Evolutionary conservation across 306 rosid genomes (phyloP), one percentile per base, ranked within the genome.

Genomic region (Abrus pulchellus): DNA sequence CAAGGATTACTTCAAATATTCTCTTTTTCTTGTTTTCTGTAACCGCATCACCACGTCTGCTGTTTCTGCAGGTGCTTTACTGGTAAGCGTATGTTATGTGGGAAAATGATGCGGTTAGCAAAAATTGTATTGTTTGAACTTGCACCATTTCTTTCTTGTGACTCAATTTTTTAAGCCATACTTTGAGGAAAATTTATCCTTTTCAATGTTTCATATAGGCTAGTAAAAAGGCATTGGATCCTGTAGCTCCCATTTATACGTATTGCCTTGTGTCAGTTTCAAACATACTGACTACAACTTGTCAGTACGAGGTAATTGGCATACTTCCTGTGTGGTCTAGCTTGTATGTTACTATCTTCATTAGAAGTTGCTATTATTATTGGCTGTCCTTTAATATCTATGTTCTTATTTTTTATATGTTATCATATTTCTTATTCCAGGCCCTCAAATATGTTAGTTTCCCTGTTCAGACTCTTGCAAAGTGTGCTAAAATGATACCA

Each of bases 381-480:
- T 38, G 20, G 38, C 12, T 53, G 27, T n/a, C n/a, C 10, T 6
- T 73, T 73, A 40, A 72, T 72, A 7, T 27, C 49, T 20, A 20
- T 20, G 20, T 20, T 20, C 20, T 20, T 20, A 20, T 20, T 32
- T 69, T 32, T 72, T 54, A 14, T 54, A 0, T 4, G 45, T 7
- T n/a, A 1, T 72, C 48, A 8, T 72, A 44, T 72, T 10, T 54
- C 76, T 34, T 52, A 52, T 52, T 52, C 34, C 76, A 72, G 77
- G 77, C 65, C 52, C 77, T 72, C 52, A 72, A 72, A 27, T 72
- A 72, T 72, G 77, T 72, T 55, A 72, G 77, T 72, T 72, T 72
- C 38, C 77, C 77, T 72, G 77, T 72, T 72, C 77, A 72, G 65
- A 72, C 77, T 72, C 77, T 72, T 38, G 77, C 77, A 54, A 72